Evolutionary conservation across 208 protist species (phyloP).

Genomic region (Crithidia fasciculata): DNA sequence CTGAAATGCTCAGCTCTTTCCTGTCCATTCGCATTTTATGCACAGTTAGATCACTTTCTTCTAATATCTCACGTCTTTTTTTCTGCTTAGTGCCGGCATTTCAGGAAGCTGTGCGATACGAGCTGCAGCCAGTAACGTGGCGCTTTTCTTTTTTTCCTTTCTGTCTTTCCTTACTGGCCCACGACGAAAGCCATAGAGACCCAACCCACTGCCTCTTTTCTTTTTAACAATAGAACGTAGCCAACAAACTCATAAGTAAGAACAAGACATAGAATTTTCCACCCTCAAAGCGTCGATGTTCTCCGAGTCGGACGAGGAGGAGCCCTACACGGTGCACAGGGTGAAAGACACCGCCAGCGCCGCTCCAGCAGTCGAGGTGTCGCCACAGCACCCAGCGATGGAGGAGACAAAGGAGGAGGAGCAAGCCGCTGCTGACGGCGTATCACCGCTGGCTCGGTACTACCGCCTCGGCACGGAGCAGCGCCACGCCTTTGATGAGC

Average conservation of each 20-base stretch:
- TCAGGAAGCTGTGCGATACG: too few species aligned
- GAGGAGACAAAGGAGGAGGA: background rate
- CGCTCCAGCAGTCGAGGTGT: background rate
- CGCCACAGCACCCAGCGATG: background rate
- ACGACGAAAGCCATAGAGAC: too few species aligned
- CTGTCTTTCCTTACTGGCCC: background rate
- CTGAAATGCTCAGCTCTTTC: too few species aligned
- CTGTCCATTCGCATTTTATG: too few species aligned
- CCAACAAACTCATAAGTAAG: too few species aligned
- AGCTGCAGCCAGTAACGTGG: background rate
- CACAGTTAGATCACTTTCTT: too few species aligned
- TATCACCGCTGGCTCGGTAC: conserved; percentile 29
- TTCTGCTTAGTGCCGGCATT: too few species aligned
- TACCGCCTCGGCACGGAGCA: conserved; percentile 69
- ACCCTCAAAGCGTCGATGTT: background rate
- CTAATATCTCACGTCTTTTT: too few species aligned
- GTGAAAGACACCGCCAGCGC: background rate
- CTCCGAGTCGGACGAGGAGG: conserved; percentile 29
- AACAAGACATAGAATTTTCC: background rate
- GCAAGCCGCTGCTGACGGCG: background rate
- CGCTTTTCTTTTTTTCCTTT: background rate
- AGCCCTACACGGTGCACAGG: conserved; percentile 33
- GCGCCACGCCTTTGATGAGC: conserved; percentile 59
- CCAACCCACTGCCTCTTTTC: too few species aligned
- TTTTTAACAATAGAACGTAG: too few species aligned